Percentiles rank a stretch among this genome's conserved stretches.
phyloP scores from a whole-genome alignment of 2,329 filamentous ascomycete species.

The Pseudogymnoascus sp. region DNA sequence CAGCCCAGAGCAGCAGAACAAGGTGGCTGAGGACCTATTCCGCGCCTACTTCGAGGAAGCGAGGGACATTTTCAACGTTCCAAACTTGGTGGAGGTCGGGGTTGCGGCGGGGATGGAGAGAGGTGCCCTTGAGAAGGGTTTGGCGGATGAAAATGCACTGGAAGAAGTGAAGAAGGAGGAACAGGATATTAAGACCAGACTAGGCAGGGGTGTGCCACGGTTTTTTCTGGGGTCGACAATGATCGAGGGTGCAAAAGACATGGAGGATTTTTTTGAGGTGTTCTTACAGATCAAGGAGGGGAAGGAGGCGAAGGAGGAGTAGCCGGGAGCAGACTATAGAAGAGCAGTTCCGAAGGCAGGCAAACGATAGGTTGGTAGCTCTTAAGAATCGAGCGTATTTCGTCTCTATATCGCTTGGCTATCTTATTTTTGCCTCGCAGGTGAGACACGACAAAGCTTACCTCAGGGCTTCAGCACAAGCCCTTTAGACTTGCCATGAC shows the following conservation, averaged over 20 bases:
- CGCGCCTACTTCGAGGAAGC: slow-evolving; percentile 56
- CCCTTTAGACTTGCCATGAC: neutral
- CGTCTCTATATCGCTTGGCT: neutral
- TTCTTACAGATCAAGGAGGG: slow-evolving; percentile 21
- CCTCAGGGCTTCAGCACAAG: neutral
- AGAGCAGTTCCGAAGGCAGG: slow-evolving; percentile 68
- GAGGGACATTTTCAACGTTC: slow-evolving; percentile 50
- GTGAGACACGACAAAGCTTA: neutral
- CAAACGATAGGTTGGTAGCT: slow-evolving; percentile 57
- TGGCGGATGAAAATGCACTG: slow-evolving; percentile 44
- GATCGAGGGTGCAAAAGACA: neutral
- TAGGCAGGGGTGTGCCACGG: neutral
- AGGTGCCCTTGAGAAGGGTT: slow-evolving; percentile 44
- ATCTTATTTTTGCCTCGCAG: neutral
- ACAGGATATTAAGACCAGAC: slow-evolving; percentile 38
- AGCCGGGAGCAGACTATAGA: slow-evolving; percentile 54
- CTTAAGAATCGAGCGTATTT: slow-evolving; percentile 64
- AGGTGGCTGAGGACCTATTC: slow-evolving; percentile 56
- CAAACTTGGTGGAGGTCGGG: neutral
- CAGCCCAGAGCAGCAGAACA: slow-evolving; percentile 37
- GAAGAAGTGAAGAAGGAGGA: slow-evolving; percentile 45
- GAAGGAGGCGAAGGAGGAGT: slow-evolving; percentile 25
- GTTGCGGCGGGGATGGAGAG: slow-evolving; percentile 35
- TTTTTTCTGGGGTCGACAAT: neutral
- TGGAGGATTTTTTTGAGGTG: neutral